Percentiles rank a stretch among this genome's conserved stretches.
phyloP scores from a whole-genome alignment of 179 eudicot genomes.

The Monotropa hypopitys region DNA sequence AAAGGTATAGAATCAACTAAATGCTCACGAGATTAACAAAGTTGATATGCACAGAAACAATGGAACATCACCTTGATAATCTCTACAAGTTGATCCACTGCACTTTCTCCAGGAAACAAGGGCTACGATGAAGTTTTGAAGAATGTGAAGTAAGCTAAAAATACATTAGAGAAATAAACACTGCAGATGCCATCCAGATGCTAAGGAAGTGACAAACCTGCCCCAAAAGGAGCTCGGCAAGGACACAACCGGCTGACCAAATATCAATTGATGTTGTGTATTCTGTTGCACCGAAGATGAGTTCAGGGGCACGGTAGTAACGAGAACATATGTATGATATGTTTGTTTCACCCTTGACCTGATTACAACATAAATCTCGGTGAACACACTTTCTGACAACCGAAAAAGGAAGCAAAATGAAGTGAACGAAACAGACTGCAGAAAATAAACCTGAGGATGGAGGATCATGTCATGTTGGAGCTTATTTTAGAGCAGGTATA shows the following conservation, averaged over 20 bases:
- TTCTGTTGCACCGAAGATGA: conserved; percentile 92
- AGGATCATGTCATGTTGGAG: neutral
- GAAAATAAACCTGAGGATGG: neutral
- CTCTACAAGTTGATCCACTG: conserved; percentile 97
- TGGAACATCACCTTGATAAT: conserved; percentile 56
- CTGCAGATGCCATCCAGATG: neutral
- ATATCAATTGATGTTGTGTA: conserved; percentile 76
- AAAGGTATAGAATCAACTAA: neutral
- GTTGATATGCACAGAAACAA: neutral
- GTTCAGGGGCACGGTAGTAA: conserved; percentile 91
- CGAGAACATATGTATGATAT: conserved; percentile 92
- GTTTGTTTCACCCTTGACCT: conserved; percentile 97
- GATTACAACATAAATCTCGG: conserved; percentile 5
- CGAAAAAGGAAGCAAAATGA: neutral
- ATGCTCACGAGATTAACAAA: neutral
- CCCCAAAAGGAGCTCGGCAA: conserved; percentile 82
- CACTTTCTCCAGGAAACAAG: conserved; percentile 88
- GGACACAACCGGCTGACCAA: conserved; percentile 96
- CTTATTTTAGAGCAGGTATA: neutral
- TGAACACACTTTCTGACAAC: neutral
- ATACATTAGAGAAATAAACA: neutral
- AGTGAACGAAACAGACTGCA: neutral
- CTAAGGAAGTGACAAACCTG: conserved; percentile 50
- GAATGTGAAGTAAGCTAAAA: conserved; percentile 5
- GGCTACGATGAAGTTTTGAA: conserved; percentile 33